Percentiles rank a stretch among this genome's conserved stretches.
Conservation (phyloP, 2,329 filamentous ascomycete genomes). For the Grosmannia huntii region DNA sequence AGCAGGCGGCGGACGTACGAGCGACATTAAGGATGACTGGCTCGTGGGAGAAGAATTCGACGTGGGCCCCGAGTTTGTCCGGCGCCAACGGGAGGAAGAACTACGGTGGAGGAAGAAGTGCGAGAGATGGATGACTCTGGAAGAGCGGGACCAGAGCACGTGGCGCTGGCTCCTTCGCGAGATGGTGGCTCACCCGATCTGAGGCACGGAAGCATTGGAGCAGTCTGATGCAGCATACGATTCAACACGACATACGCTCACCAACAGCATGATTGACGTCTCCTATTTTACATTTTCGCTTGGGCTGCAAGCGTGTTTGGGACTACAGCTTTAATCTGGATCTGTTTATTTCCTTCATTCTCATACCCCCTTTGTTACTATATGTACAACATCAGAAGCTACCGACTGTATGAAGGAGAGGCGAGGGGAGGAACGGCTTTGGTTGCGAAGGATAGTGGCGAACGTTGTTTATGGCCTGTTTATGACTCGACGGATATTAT, state of each 20-base stretch:
- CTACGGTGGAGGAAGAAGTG: conserved; percentile 82
- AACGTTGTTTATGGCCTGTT: conserved; percentile 3
- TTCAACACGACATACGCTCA: neutral
- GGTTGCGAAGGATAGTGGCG: neutral
- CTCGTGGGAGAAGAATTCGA: conserved; percentile 94
- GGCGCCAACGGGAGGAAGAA: conserved; percentile 82
- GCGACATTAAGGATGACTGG: conserved; percentile 62
- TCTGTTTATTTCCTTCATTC: neutral
- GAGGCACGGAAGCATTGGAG: too few species aligned
- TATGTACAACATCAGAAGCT: conserved; percentile 1
- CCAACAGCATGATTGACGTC: neutral
- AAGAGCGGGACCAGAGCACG: conserved; percentile 40
- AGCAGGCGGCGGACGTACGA: conserved; percentile 37
- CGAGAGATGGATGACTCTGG: conserved; percentile 64
- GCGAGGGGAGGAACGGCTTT: too few species aligned
- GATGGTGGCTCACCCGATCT: conserved; percentile 26
- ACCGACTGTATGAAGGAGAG: neutral
- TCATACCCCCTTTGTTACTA: neutral
- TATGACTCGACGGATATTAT: conserved; percentile 9
- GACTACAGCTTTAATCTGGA: neutral
- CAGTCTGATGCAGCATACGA: neutral
- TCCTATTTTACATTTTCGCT: neutral
- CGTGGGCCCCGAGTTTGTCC: conserved; percentile 86
- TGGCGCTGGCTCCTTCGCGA: conserved; percentile 71
- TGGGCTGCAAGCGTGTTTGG: neutral